Evolutionary conservation across 768 basidiomycete species (phyloP).

Genomic region (Hemileccinum impolitum): DNA sequence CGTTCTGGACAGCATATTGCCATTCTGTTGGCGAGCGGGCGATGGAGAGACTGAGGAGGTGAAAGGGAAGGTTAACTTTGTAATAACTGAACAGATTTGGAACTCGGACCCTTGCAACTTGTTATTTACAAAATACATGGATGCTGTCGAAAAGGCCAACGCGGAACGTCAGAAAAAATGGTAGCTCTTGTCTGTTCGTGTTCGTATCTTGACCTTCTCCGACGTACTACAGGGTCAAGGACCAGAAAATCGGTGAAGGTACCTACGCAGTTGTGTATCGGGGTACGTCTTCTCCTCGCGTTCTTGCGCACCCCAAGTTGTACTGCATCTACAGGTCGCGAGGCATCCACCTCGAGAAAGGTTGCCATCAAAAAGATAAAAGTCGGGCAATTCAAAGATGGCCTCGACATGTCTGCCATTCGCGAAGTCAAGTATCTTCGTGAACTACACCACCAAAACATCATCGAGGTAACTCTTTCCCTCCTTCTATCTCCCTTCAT

Average conservation of each 20-base stretch:
- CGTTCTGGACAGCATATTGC: constrained; percentile 27
- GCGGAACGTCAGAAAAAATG: constrained; percentile 67
- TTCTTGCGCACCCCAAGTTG: neutral
- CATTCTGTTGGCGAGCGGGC: constrained; percentile 13
- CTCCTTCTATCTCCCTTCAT: neutral
- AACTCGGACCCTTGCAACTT: neutral
- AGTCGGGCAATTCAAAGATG: constrained; percentile 95
- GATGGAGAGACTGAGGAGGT: too few relatives aligned
- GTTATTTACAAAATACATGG: constrained; percentile 46
- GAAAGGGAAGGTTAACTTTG: neutral
- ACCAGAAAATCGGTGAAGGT: constrained; percentile 84
- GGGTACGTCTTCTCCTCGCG: constrained; percentile 45
- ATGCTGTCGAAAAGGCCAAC: constrained; percentile 80
- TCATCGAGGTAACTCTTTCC: constrained; percentile 71
- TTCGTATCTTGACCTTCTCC: constrained; percentile 9
- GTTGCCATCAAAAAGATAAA: constrained; percentile 99
- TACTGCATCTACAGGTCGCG: constrained; percentile 50
- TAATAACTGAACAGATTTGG: too few relatives aligned
- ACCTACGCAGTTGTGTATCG: constrained; percentile 95
- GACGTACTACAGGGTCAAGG: constrained; percentile 59
- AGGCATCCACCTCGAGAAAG: constrained; percentile 70
- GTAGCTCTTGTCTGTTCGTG: constrained; percentile 31
- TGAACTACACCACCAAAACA: constrained; percentile 89
- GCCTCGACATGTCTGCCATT: constrained; percentile 97
- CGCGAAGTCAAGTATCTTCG: constrained; percentile 97